These are phyloP conservation scores for Sequoia sempervirens DNA, from an alignment of 75 land plant genomes.

Conservation along the genomic window DNA sequence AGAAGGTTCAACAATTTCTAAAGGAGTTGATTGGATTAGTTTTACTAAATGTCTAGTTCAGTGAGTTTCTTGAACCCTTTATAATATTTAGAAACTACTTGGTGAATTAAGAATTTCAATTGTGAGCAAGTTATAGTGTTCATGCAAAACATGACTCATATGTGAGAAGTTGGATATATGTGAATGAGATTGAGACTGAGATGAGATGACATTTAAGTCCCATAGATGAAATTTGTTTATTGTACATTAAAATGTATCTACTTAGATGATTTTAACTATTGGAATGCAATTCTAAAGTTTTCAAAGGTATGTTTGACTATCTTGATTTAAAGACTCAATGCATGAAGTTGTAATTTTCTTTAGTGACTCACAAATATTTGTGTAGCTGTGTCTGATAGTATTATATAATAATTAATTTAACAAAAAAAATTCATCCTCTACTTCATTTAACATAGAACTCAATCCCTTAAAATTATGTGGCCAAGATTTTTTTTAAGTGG, in stretches of 20 bases:
- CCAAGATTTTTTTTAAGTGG: neutral
- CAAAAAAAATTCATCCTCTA: neutral
- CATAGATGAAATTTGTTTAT: too few relatives aligned
- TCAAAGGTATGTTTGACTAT: neutral
- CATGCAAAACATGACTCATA: neutral
- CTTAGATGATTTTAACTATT: neutral
- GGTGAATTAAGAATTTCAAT: neutral
- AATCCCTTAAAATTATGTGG: neutral
- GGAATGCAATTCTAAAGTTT: neutral
- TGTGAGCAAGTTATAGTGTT: neutral
- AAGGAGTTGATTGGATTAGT: conserved; percentile 66
- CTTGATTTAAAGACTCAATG: neutral
- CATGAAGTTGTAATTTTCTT: neutral
- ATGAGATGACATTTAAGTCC: neutral
- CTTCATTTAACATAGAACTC: neutral
- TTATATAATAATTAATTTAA: neutral
- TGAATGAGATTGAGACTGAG: neutral
- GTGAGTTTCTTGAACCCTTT: conserved; percentile 40
- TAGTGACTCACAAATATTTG: neutral
- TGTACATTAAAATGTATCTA: neutral
- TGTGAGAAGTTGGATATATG: too few relatives aligned
- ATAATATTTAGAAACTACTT: neutral
- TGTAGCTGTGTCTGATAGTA: neutral
- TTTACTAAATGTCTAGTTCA: conserved; percentile 69
- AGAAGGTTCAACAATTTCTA: conserved; percentile 73